Conservation (phyloP, 2,329 filamentous ascomycete species). For the Tricladium varicosporioides region DNA sequence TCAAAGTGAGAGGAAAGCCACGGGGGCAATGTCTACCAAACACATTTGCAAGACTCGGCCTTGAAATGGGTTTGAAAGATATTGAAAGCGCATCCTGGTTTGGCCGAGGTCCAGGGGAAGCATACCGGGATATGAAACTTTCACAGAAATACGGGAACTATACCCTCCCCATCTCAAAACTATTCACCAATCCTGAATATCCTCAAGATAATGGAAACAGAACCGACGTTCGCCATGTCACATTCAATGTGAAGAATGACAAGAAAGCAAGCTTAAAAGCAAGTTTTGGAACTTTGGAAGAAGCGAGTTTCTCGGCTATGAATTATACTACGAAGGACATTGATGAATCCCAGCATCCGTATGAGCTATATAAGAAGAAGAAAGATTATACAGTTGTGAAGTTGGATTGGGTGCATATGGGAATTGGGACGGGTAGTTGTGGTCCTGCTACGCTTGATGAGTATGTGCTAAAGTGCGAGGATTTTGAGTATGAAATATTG, state of each 20-base stretch:
- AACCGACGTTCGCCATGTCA: constrained; percentile 58
- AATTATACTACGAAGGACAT: constrained; percentile 52
- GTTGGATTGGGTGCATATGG: constrained; percentile 44
- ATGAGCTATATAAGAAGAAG: constrained; percentile 54
- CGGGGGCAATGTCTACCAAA: constrained; percentile 47
- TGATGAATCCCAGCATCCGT: constrained; percentile 59
- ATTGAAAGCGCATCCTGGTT: constrained; percentile 59
- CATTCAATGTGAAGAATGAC: constrained; percentile 31
- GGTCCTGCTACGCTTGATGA: constrained; percentile 29
- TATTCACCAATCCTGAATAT: constrained; percentile 62
- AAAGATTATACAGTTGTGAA: constrained; percentile 43
- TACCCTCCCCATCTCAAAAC: constrained; percentile 43
- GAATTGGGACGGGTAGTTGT: constrained; percentile 49
- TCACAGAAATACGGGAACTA: constrained; percentile 58
- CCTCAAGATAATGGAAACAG: constrained; percentile 68
- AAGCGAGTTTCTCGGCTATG: constrained; percentile 48
- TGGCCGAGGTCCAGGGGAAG: constrained; percentile 64
- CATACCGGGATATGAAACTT: constrained; percentile 64
- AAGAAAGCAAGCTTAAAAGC: constrained; percentile 28
- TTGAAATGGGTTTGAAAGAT: constrained; percentile 48
- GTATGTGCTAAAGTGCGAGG: background rate
- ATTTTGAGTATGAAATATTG: background rate
- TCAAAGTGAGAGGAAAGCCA: constrained; percentile 46
- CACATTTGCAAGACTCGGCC: constrained; percentile 60
- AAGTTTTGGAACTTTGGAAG: constrained; percentile 23